Base-by-base conservation (phyloP, 1,139 yeast species). In the Candida sojae region DNA sequence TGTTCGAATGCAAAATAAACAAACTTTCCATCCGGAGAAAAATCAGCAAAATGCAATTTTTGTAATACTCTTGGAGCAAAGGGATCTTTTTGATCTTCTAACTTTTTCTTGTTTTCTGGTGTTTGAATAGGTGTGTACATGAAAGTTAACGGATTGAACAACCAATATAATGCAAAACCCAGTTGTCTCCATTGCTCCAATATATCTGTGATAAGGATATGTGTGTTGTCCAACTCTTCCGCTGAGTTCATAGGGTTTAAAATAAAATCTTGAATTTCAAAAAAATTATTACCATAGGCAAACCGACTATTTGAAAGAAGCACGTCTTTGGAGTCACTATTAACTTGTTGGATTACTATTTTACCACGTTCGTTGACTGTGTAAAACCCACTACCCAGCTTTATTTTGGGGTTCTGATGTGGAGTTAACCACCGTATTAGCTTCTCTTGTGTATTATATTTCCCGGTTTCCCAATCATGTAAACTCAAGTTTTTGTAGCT, bases 181-280 rank as follows among this genome's bases (percentile, higher is more conserved):
- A 73, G 74, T 47, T 73, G 75, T 51, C 80, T 62, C 79, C 79
- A 68, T 53, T 73, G 77, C 2, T 45, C 41, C 3, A 62, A 47
- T 28, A 42, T 51, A 49, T 74, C 75, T 2, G 77, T 63, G 1
- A 58, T 58, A 9, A 73, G 63, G 13, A 83, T 56, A 52, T 74
- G 79, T 45, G 56, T 53, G 12, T 60, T 59, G 26, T 56, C 55
- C 4, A 48, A 39, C 25, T 64, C 63, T 45, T 71, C 69, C 4
- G 66, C 55, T 2, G 76, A 61, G 12, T 47, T 47, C 0, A 58
- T 60, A 0, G 80, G 80, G 47, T 75, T 74, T 21, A 73, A 56
- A 5, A 55, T 52, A 10, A 75, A 46, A 8, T 66, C 66, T 1
- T 60, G 56, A 3, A 68, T 58, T 48, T 66, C 55, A 54, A 68